phyloP scores from a whole-genome alignment of 768 basidiomycete species.

The Suillus sp. region DNA sequence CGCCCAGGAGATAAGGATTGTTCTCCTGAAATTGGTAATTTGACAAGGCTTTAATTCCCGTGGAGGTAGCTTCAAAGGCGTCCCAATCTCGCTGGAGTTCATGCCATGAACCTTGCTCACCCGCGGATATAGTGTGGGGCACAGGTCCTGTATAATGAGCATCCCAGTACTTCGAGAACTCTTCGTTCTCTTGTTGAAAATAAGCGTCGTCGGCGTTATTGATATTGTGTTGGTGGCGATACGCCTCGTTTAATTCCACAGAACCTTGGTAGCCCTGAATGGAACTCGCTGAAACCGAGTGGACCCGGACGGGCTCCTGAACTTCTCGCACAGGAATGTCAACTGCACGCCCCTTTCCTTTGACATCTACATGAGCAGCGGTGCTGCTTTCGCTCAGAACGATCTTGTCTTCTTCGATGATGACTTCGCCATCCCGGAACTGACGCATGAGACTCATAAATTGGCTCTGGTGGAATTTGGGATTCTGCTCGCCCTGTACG shows the following conservation, averaged over 20 bases:
- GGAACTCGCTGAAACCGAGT: slow-evolving; percentile 12
- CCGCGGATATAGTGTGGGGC: slow-evolving; percentile 17
- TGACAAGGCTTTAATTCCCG: slow-evolving; percentile 58
- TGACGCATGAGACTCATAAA: slow-evolving; percentile 88
- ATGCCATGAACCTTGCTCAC: slow-evolving; percentile 54
- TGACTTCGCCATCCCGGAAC: slow-evolving; percentile 75
- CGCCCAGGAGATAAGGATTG: slow-evolving; percentile 77
- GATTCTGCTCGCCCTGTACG: slow-evolving; percentile 73
- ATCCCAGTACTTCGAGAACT: slow-evolving; percentile 65
- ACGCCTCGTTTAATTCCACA: slow-evolving; percentile 20
- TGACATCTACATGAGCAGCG: slow-evolving; percentile 43
- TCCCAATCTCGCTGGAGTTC: slow-evolving; percentile 80
- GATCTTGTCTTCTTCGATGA: slow-evolving; percentile 78
- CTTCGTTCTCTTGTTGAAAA: slow-evolving; percentile 68
- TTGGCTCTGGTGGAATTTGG: slow-evolving; percentile 82
- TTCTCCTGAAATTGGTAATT: slow-evolving; percentile 73
- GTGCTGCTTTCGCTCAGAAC: slow-evolving; percentile 49
- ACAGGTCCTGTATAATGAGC: slow-evolving; percentile 36
- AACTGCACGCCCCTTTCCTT: slow-evolving; percentile 69
- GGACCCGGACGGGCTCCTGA: slow-evolving; percentile 11
- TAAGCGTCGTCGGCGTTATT: slow-evolving; percentile 62
- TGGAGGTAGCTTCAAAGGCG: slow-evolving; percentile 69
- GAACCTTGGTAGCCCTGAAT: slow-evolving; percentile 23
- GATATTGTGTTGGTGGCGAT: slow-evolving; percentile 21
- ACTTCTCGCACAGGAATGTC: slow-evolving; percentile 12